Percentiles rank a stretch among this genome's conserved stretches.
These are phyloP conservation scores for Isabelozyma pseudorhagii DNA, from an alignment of 805 yeast species.

Conservation along the genomic window DNA sequence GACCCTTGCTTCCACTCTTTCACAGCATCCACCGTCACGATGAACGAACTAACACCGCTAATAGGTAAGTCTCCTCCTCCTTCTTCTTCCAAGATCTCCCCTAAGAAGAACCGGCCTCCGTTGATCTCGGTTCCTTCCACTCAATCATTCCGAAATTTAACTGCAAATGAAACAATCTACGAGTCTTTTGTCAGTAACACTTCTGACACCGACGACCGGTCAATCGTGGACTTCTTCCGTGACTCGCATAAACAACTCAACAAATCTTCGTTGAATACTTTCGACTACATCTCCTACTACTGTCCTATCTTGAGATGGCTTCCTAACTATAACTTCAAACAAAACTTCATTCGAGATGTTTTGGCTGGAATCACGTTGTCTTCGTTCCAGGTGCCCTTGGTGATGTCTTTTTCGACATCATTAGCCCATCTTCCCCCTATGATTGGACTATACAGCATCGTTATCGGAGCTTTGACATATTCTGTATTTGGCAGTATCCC, in stretches of 20 bases:
- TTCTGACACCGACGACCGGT: conserved; percentile 5
- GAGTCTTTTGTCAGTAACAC: background rate
- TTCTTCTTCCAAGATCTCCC: background rate
- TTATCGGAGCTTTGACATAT: conserved; percentile 76
- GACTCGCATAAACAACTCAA: background rate
- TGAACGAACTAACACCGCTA: background rate
- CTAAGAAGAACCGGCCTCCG: conserved; percentile 17
- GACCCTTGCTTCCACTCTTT: background rate
- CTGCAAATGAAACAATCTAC: background rate
- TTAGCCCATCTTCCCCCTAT: conserved; percentile 81
- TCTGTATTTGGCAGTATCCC: conserved; percentile 83
- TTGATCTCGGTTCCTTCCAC: conserved; percentile 24
- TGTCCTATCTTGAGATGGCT: conserved; percentile 30
- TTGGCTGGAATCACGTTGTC: conserved; percentile 32
- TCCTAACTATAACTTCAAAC: conserved; percentile 17
- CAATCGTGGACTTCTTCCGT: conserved; percentile 6
- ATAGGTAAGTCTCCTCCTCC: background rate
- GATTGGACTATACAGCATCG: conserved; percentile 73
- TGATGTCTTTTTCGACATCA: conserved; percentile 77
- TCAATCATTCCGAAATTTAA: conserved; percentile 17
- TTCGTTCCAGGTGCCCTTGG: conserved; percentile 32
- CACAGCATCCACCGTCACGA: background rate
- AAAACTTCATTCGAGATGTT: conserved; percentile 21
- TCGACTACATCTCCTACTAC: conserved; percentile 29
- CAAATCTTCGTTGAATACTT: conserved; percentile 11